phyloP scores from a whole-genome alignment of 2,329 filamentous ascomycete species.

The Parastagonospora nodorum region DNA sequence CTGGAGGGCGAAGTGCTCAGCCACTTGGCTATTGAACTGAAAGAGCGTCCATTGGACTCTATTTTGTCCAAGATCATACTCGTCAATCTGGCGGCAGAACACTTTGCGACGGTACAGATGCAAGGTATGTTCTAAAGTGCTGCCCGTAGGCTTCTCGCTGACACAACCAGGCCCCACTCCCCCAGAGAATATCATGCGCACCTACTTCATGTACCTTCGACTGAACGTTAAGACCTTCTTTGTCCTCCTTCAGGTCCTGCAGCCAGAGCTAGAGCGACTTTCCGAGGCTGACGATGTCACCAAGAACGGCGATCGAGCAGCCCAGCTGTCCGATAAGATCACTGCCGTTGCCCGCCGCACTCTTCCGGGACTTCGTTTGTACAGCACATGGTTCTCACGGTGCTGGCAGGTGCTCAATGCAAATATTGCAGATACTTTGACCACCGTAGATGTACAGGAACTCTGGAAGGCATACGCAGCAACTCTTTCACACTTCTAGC shows the following conservation, averaged over 20 bases:
- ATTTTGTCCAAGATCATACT: conserved; percentile 79
- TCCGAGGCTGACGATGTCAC: conserved; percentile 54
- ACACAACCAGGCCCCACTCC: conserved; percentile 27
- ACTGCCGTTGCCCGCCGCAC: conserved; percentile 65
- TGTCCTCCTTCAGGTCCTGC: conserved; percentile 70
- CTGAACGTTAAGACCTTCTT: conserved; percentile 81
- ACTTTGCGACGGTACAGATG: conserved; percentile 68
- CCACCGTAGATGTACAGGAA: conserved; percentile 63
- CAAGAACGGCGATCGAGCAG: conserved; percentile 40
- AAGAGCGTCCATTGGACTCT: conserved; percentile 67
- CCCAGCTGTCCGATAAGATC: conserved; percentile 56
- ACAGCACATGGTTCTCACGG: conserved; percentile 69
- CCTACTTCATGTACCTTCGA: conserved; percentile 68
- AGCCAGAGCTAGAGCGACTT: conserved; percentile 69
- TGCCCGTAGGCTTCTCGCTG: conserved; percentile 7
- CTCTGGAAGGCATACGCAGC: conserved; percentile 71
- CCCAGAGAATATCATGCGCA: conserved; percentile 44
- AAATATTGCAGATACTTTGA: conserved; percentile 58
- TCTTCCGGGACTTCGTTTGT: conserved; percentile 67
- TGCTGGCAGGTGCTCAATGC: conserved; percentile 60
- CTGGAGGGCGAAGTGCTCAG: conserved; percentile 84
- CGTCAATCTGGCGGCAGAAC: conserved; percentile 84
- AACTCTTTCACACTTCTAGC: conserved; percentile 64
- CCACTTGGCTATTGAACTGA: conserved; percentile 74
- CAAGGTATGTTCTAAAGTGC: conserved; percentile 53